Conservation (phyloP, 352 stramenopile species). For the Globisporangium nagaii region DNA sequence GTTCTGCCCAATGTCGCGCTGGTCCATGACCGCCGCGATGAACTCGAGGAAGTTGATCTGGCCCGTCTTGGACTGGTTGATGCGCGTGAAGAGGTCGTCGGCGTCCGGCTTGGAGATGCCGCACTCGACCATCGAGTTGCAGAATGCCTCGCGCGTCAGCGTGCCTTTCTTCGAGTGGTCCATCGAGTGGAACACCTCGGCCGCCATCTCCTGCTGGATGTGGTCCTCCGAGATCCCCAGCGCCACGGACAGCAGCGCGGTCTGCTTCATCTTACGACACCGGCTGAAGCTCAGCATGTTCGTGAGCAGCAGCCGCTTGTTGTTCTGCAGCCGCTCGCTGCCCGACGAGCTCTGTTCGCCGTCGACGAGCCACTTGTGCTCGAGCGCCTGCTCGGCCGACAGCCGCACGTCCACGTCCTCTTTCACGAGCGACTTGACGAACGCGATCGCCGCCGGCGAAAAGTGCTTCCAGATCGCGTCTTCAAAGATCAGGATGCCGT, state of each 20-base stretch:
- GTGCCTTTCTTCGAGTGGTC: constrained; percentile 82
- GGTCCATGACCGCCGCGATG: constrained; percentile 91
- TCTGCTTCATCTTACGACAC: constrained; percentile 74
- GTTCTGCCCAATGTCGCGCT: constrained; percentile 85
- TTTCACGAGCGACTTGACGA: constrained; percentile 79
- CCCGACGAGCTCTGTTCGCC: constrained; percentile 17
- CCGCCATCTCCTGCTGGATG: constrained; percentile 70
- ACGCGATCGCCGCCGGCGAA: constrained; percentile 58
- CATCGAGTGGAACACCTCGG: constrained; percentile 83
- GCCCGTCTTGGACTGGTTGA: constrained; percentile 77
- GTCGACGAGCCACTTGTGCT: constrained; percentile 55
- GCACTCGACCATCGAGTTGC: constrained; percentile 88
- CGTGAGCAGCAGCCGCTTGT: constrained; percentile 62
- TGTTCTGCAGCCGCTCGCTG: constrained; percentile 32
- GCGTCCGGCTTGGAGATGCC: constrained; percentile 71
- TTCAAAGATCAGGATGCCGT: constrained; percentile 66
- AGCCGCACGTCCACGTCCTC: constrained; percentile 59
- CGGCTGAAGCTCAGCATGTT: constrained; percentile 79
- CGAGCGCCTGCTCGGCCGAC: constrained; percentile 58
- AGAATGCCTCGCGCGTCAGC: constrained; percentile 92
- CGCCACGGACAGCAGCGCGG: constrained; percentile 60
- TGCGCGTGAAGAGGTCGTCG: constrained; percentile 64
- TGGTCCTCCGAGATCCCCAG: constrained; percentile 69
- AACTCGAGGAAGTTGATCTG: constrained; percentile 96
- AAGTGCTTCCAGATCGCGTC: constrained; percentile 60